Percentiles rank a stretch among this genome's conserved stretches.
phyloP scores from a whole-genome alignment of 2,329 filamentous ascomycete species.

The Chaetothyriales sp. region DNA sequence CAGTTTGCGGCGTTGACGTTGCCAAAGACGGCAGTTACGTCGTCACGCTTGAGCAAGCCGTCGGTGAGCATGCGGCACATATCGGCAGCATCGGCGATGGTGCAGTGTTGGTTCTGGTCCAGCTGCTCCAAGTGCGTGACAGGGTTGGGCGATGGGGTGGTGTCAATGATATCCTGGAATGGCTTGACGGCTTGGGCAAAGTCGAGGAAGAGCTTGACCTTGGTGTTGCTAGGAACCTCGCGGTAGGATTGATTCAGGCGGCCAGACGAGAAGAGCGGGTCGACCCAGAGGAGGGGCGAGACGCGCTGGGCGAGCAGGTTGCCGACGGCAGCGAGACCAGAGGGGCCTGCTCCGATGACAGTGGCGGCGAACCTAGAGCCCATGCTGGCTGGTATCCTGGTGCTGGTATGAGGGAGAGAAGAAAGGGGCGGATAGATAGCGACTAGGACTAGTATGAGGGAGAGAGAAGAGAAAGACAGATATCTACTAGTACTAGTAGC shows the following conservation, averaged over 20 bases:
- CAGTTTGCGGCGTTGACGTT: conserved; percentile 24
- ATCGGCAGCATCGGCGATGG: conserved; percentile 45
- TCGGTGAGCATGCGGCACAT: conserved; percentile 36
- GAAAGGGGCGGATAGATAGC: no score
- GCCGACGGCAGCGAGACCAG: conserved; percentile 48
- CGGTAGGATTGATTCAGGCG: conserved; percentile 42
- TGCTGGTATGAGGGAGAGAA: not conserved
- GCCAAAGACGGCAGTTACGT: conserved; percentile 24
- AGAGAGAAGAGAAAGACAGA: no score
- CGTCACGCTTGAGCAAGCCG: conserved; percentile 25
- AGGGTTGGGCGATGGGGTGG: conserved; percentile 39
- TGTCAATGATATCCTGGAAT: conserved; percentile 39
- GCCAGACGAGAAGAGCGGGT: conserved; percentile 42
- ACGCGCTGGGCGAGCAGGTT: conserved; percentile 44
- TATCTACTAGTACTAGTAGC: no score
- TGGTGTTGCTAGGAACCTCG: conserved; percentile 52
- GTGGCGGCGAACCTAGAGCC: conserved; percentile 37
- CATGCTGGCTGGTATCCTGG: not conserved
- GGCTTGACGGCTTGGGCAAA: conserved; percentile 42
- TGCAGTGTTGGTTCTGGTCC: conserved; percentile 44
- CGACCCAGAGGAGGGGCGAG: conserved; percentile 42
- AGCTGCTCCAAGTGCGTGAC: conserved; percentile 40
- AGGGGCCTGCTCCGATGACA: conserved; percentile 46
- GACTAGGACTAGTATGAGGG: no score
- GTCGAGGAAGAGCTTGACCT: conserved; percentile 44